A percentile compares a stretch with the other conserved stretches of the same genome.
Evolutionary conservation across 2,329 filamentous ascomycete species (phyloP).

Genomic region (Exophiala spinifera): DNA sequence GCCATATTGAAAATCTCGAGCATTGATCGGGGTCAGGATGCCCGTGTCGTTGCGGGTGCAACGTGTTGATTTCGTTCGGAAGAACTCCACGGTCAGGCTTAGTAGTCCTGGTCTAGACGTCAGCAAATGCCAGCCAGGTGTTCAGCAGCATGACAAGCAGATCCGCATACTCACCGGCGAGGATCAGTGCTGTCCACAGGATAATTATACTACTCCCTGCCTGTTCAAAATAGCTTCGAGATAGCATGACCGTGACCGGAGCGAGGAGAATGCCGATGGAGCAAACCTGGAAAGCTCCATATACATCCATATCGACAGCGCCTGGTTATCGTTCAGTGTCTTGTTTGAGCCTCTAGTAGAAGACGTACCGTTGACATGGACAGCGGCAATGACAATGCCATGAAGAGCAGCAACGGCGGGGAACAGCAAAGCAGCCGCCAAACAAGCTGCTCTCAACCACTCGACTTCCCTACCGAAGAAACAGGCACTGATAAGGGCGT

Average conservation of each 20-base stretch:
- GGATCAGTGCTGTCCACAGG: constrained; percentile 60
- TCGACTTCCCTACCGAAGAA: constrained; percentile 59
- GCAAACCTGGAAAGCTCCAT: constrained; percentile 65
- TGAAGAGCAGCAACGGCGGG: constrained; percentile 64
- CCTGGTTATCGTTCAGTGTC: constrained; percentile 37
- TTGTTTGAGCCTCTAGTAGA: too few species aligned
- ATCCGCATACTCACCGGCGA: constrained; percentile 49
- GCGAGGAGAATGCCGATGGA: constrained; percentile 64
- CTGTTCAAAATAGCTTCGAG: constrained; percentile 62
- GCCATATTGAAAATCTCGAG: constrained; percentile 46
- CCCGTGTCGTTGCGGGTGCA: constrained; percentile 46
- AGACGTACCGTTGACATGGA: constrained; percentile 57
- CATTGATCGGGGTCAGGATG: constrained; percentile 36
- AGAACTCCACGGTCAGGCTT: constrained; percentile 64
- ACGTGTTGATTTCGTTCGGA: constrained; percentile 46
- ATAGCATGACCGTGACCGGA: constrained; percentile 60
- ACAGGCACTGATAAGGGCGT: constrained; percentile 61
- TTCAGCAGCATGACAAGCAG: neutral
- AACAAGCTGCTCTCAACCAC: constrained; percentile 61
- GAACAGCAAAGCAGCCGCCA: constrained; percentile 61
- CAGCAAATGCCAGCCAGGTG: neutral
- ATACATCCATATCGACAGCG: constrained; percentile 66
- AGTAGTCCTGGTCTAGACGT: constrained; percentile 49
- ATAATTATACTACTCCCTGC: constrained; percentile 65
- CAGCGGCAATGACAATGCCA: constrained; percentile 57